Percentiles rank a stretch among this genome's conserved stretches.
phyloP scores from a whole-genome alignment of 305 asterid species.

The Lippia alba region DNA sequence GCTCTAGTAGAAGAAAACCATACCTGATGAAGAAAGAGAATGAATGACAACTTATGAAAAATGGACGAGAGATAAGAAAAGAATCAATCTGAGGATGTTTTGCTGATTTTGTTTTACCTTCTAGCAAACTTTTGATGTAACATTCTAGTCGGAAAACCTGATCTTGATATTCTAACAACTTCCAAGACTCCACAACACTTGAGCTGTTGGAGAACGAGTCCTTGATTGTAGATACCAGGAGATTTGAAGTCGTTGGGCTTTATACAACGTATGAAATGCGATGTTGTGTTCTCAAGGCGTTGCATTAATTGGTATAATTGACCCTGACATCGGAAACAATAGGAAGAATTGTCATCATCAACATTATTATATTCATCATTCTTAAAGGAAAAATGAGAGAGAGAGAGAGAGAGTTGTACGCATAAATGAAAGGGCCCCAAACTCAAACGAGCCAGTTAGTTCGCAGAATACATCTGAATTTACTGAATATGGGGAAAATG shows the following conservation, averaged over 20 bases:
- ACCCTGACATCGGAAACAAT: constrained; percentile 53
- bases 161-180: constrained; percentile 98
- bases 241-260: constrained; percentile 94
- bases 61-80: constrained; percentile 11
- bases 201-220: constrained; percentile 88
- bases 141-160: constrained; percentile 98
- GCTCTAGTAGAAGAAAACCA: constrained; percentile 93
- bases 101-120: constrained; percentile 53
- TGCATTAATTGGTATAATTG: constrained; percentile 96
- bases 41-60: constrained; percentile 31
- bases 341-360: constrained; percentile 7
- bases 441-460: too few species aligned
- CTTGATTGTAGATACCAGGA: constrained; percentile 89
- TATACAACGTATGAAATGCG: constrained; percentile 98
- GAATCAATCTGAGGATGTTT: constrained; percentile 14
- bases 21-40: constrained; percentile 62
- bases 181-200: constrained; percentile 98
- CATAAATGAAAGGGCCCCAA: not conserved
- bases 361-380: not conserved
- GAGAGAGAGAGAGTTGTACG: not conserved
- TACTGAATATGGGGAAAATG: not conserved
- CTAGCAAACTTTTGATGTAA: constrained; percentile 94
- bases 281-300: constrained; percentile 92
- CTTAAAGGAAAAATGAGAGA: not conserved
- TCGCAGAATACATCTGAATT: not conserved